Percentiles rank a stretch among this genome's conserved stretches.
Conservation (phyloP, 1,284 basidiomycete species). For the Ustilago sp. region DNA sequence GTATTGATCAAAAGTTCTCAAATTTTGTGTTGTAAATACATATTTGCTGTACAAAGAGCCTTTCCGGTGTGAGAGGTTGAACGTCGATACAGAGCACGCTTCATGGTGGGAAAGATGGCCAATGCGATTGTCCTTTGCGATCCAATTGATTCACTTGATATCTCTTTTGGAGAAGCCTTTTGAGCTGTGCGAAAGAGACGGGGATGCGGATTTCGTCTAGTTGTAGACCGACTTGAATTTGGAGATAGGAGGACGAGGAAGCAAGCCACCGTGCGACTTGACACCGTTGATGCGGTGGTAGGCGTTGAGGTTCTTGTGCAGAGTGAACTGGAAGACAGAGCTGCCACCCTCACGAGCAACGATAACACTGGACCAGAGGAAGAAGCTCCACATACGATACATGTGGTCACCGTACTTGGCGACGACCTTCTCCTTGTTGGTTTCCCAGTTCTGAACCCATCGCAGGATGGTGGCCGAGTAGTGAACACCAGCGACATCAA, state of each 20-base stretch:
- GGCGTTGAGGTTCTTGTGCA: constrained; percentile 88
- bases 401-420: constrained; percentile 87
- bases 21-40: constrained; percentile 11
- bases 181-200: not conserved
- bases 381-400: constrained; percentile 70
- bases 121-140: constrained; percentile 18
- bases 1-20: not conserved
- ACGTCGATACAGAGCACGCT: not conserved
- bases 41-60: constrained; percentile 13
- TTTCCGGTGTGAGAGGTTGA: constrained; percentile 6
- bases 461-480: constrained; percentile 90
- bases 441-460: constrained; percentile 70
- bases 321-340: constrained; percentile 75
- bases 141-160: not conserved
- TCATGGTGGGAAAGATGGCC: constrained; percentile 1
- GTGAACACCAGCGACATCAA: constrained; percentile 82
- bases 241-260: constrained; percentile 59
- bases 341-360: constrained; percentile 69
- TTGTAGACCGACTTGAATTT: constrained; percentile 61
- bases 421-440: constrained; percentile 81
- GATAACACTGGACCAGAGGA: constrained; percentile 65
- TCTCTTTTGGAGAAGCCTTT: not conserved
- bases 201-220: constrained; percentile 10
- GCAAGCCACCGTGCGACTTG: constrained; percentile 63
- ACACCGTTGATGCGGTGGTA: constrained; percentile 79